Evolutionary conservation across 2,329 filamentous ascomycete genomes (phyloP).

Genomic region (Aspergillus arachidicola): DNA sequence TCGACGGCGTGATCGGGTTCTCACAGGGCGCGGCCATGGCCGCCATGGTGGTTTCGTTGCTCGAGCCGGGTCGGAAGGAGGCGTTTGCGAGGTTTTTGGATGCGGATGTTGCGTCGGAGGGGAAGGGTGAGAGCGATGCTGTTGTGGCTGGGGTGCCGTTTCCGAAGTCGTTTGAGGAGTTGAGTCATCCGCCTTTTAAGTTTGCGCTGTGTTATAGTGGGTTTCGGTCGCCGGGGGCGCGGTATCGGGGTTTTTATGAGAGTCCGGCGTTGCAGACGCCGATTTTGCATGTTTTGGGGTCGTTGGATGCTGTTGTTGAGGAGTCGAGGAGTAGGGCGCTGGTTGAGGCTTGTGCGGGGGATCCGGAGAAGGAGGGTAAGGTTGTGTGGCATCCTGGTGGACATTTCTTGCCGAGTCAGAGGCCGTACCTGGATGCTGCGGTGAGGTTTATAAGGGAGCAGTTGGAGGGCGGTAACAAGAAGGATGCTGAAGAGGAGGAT

Average conservation of each 20-base stretch:
- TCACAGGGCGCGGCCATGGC: conserved; percentile 76
- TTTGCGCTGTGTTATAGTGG: conserved; percentile 79
- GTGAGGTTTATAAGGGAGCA: conserved; percentile 68
- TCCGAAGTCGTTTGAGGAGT: conserved; percentile 51
- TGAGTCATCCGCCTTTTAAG: conserved; percentile 59
- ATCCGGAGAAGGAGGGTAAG: conserved; percentile 53
- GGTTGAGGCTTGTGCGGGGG: conserved; percentile 64
- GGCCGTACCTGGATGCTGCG: conserved; percentile 76
- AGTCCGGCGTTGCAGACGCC: conserved; percentile 72
- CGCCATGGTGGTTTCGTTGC: conserved; percentile 69
- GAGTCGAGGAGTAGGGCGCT: conserved; percentile 71
- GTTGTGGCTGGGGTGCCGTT: conserved; percentile 52
- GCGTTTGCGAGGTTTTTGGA: conserved; percentile 51
- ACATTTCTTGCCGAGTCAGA: conserved; percentile 83
- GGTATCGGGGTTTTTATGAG: conserved; percentile 71
- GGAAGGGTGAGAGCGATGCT: conserved; percentile 14
- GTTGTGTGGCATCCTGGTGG: conserved; percentile 80
- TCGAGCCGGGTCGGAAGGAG: conserved; percentile 59
- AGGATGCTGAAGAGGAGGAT: conserved; percentile 59
- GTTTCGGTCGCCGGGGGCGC: conserved; percentile 65
- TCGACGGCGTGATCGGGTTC: conserved; percentile 81
- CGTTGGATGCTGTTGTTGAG: conserved; percentile 84
- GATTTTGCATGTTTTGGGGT: conserved; percentile 78
- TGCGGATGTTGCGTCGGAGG: conserved; percentile 19
- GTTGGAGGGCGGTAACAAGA: conserved; percentile 42